Conservation (phyloP, 2,329 filamentous ascomycete species). For the Fusarium protoensiforme region DNA sequence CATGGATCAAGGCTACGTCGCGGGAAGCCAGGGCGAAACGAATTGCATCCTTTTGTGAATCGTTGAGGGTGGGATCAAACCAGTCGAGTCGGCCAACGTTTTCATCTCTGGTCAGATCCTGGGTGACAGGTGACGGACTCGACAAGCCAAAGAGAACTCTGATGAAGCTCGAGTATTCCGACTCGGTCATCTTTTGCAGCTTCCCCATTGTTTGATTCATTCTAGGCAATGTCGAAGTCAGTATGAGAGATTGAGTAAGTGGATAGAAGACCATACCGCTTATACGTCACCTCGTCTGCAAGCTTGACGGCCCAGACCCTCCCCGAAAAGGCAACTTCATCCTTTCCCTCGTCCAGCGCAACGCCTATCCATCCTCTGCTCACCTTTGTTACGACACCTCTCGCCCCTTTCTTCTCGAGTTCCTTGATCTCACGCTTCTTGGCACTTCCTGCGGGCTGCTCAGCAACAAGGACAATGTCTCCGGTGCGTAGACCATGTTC, state of each 20-base stretch:
- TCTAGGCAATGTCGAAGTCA: constrained; percentile 45
- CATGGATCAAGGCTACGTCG: constrained; percentile 91
- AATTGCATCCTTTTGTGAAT: constrained; percentile 75
- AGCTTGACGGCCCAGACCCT: constrained; percentile 74
- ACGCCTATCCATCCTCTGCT: constrained; percentile 69
- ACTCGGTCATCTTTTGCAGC: constrained; percentile 66
- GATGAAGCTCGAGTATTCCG: constrained; percentile 69
- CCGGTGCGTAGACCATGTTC: constrained; percentile 82
- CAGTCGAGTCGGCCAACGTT: constrained; percentile 63
- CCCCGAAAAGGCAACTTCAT: constrained; percentile 56
- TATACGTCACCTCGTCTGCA: constrained; percentile 75
- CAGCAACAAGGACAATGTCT: constrained; percentile 81
- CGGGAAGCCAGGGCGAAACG: constrained; percentile 84
- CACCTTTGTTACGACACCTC: constrained; percentile 77
- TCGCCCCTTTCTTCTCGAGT: constrained; percentile 73
- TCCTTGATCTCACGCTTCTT: constrained; percentile 79
- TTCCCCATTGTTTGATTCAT: constrained; percentile 73
- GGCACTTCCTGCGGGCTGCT: constrained; percentile 78
- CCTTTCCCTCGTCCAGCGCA: constrained; percentile 74
- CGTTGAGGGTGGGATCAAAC: constrained; percentile 71
- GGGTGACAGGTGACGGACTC: constrained; percentile 60
- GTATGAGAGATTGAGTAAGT: neutral
- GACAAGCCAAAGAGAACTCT: constrained; percentile 71
- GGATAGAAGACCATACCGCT: constrained; percentile 53
- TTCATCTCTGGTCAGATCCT: constrained; percentile 55